A percentile compares a stretch with the other conserved stretches of the same genome.
These are phyloP conservation scores for Acanthochlamys bracteata DNA, from an alignment of 106 monocot genomes.

Conservation along the genomic window DNA sequence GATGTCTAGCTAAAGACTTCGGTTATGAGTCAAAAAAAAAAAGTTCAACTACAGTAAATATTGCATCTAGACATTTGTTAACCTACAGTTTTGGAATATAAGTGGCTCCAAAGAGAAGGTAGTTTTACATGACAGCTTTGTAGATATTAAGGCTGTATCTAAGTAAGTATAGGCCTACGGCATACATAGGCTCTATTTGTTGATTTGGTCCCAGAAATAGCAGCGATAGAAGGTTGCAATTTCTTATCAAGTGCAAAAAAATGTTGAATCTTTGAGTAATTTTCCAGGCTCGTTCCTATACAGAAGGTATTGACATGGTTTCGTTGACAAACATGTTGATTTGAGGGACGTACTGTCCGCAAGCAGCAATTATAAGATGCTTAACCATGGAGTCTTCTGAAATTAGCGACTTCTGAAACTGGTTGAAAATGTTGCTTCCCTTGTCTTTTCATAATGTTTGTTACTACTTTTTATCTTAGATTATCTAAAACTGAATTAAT, in stretches of 20 bases:
- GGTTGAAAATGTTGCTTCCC: constrained; percentile 20
- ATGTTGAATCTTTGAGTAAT: background rate
- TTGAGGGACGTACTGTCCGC: constrained; percentile 41
- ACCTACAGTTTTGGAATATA: too few species aligned
- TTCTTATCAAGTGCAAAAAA: background rate
- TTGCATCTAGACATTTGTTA: too few species aligned
- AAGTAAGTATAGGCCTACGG: too few species aligned
- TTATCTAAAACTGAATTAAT: background rate
- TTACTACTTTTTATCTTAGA: background rate
- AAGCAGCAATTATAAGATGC: constrained; percentile 41
- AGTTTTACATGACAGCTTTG: too few species aligned
- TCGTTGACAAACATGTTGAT: constrained; percentile 45
- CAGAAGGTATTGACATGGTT: constrained; percentile 1
- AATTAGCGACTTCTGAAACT: constrained; percentile 14
- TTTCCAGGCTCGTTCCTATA: background rate
- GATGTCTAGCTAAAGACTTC: too few species aligned
- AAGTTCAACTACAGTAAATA: too few species aligned
- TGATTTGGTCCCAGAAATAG: too few species aligned
- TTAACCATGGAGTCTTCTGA: constrained; percentile 40
- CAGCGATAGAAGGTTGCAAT: background rate
- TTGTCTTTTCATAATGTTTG: background rate
- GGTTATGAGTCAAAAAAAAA: too few species aligned
- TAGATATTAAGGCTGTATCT: too few species aligned
- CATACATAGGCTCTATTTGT: too few species aligned
- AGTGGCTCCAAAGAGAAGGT: too few species aligned